Base-by-base conservation (phyloP, 352 stramenopile species). In the Phytophthora boehmeriae region DNA sequence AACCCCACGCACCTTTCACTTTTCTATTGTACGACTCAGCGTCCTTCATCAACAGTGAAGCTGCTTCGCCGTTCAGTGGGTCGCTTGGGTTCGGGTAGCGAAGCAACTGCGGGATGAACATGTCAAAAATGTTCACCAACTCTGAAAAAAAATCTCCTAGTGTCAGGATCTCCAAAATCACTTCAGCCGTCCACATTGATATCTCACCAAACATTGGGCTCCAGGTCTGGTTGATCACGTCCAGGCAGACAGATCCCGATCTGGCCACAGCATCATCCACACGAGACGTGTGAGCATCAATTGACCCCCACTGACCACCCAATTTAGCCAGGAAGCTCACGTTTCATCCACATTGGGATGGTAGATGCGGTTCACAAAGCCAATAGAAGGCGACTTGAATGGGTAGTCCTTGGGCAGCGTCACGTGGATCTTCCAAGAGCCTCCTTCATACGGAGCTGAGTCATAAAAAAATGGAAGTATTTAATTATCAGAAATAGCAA, bases 191-290 rank as follows among this genome's bases (percentile, higher is more conserved):
- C 13, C 41, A 4, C 14, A 42, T 30, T 30, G 10, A n/a, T 9
- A 45, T 42, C 78, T 53, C 44, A 96, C 88, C 89, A 51, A 97
- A 98, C 87, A 98, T 96, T 16, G 92, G 92, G 52, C 88, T 98
- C 92, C 92, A 98, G 9, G 92, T 98, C 66, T 98, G 91, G 73
- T 98, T 98, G 68, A 98, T 98, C 42, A 98, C 92, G 54, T 98
- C 92, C 57, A 98, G 66, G 54, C 92, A 98, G 17, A 98, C 90
- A 11, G 92, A 97, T 22, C 92, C 92, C 10, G 90, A 97, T 58
- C 87, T 94, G 54, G 6, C 13, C 14, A 19, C 13, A 62, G 6
- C 39, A 48, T 44, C 13, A 73, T 19, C 14, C 32, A 45, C n/a
- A 30, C 25, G 3, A 46, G 32, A n/a, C 13, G 32, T 68, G 19